Conservation (phyloP, 441 rosid species). For the Gossypium davidsonii region DNA sequence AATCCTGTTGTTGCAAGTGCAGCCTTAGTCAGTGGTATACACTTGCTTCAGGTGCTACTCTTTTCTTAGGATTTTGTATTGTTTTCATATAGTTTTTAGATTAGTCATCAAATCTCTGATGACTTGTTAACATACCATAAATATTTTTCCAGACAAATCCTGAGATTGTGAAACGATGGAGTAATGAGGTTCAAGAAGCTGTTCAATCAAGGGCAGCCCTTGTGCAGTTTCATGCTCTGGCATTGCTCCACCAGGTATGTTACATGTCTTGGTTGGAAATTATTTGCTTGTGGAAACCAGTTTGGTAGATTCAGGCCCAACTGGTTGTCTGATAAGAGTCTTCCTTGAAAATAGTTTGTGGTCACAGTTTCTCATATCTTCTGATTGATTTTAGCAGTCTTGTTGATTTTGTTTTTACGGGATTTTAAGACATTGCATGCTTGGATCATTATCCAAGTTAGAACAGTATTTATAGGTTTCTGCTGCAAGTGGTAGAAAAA, state of each 20-base stretch:
- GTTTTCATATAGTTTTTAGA: neutral
- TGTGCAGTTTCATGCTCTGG: slow-evolving; percentile 94
- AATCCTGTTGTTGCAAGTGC: slow-evolving; percentile 98
- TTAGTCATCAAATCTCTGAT: neutral
- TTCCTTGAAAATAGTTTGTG: neutral
- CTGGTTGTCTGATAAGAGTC: neutral
- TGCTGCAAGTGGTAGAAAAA: neutral
- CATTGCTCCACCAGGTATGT: slow-evolving; percentile 79
- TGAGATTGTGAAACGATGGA: slow-evolving; percentile 97
- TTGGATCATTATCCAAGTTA: neutral
- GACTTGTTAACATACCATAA: slow-evolving; percentile 9
- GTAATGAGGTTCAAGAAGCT: slow-evolving; percentile 98
- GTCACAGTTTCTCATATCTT: neutral
- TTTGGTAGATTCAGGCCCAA: neutral
- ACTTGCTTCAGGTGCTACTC: slow-evolving; percentile 70
- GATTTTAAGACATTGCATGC: neutral
- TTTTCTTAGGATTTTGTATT: neutral
- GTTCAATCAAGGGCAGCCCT: slow-evolving; percentile 94
- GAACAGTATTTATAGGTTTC: neutral
- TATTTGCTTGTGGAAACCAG: neutral
- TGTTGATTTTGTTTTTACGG: neutral
- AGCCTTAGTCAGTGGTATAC: slow-evolving; percentile 96
- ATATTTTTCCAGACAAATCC: slow-evolving; percentile 68
- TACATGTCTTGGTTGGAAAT: slow-evolving; percentile 7
- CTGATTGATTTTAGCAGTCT: neutral